These are phyloP conservation scores for Pseudocercospora eumusae DNA, from an alignment of 2,329 filamentous ascomycete genomes.

Conservation along the genomic window DNA sequence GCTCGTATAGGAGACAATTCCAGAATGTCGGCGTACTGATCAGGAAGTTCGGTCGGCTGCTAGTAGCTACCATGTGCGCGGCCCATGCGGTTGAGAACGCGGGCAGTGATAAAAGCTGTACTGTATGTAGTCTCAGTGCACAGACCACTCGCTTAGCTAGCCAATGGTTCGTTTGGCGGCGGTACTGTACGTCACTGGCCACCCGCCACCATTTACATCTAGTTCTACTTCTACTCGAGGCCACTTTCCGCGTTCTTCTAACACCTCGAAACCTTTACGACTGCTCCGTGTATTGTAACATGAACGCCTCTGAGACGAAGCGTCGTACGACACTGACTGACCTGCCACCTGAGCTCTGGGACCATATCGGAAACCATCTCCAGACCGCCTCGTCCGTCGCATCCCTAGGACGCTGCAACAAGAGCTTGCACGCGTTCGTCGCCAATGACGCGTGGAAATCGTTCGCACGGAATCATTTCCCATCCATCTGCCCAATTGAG, in stretches of 20 bases:
- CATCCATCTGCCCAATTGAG: conserved; percentile 40
- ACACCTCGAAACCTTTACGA: no score
- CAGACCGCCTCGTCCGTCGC: conserved; percentile 50
- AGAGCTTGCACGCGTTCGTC: conserved; percentile 49
- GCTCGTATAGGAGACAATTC: conserved; percentile 42
- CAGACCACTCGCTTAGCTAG: no score
- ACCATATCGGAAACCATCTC: conserved; percentile 44
- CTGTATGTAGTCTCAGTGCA: no score
- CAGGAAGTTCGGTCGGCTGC: conserved; percentile 23
- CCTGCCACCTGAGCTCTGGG: conserved; percentile 44
- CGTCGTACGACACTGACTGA: conserved; percentile 34
- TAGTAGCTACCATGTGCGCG: conserved; percentile 18
- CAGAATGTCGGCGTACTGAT: conserved; percentile 39
- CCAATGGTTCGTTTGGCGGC: no score
- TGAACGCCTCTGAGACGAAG: conserved; percentile 8
- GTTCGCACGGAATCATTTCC: conserved; percentile 53
- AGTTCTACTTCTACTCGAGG: no score
- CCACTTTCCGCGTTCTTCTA: neutral
- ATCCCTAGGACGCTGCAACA: conserved; percentile 50
- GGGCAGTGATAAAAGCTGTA: no score
- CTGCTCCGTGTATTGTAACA: neutral
- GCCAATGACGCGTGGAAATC: conserved; percentile 50
- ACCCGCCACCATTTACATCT: conserved; percentile 1
- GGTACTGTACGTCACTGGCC: no score
- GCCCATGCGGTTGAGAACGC: conserved; percentile 24